These are phyloP conservation scores for Monilinia fructigena DNA, from an alignment of 2,329 filamentous ascomycete genomes.

Conservation along the genomic window DNA sequence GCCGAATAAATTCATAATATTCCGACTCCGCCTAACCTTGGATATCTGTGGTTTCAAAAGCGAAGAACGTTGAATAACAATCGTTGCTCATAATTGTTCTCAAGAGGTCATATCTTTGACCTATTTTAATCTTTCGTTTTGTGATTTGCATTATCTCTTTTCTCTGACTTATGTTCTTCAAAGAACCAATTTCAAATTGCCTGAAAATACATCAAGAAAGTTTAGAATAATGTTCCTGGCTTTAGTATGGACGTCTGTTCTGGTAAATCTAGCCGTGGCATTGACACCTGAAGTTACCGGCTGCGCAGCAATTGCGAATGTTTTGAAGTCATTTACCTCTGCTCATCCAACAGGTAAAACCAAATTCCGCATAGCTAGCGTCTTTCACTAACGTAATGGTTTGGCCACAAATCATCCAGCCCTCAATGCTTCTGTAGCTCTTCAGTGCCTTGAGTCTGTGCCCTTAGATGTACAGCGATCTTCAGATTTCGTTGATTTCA, in stretches of 20 bases:
- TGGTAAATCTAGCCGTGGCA: background rate
- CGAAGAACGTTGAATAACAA: background rate
- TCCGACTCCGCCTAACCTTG: background rate
- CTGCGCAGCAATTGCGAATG: background rate
- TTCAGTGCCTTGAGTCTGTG: conserved; percentile 28
- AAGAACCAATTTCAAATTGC: background rate
- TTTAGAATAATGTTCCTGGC: background rate
- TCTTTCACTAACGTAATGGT: background rate
- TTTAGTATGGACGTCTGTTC: background rate
- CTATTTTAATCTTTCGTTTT: background rate
- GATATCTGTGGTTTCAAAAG: background rate
- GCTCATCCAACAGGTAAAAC: conserved; percentile 5
- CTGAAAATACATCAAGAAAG: background rate
- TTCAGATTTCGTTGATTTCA: conserved; percentile 25
- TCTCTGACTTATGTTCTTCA: background rate
- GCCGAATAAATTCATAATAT: background rate
- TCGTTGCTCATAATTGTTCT: background rate
- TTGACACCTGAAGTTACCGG: background rate
- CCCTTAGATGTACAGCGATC: conserved; percentile 26
- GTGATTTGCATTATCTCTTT: background rate
- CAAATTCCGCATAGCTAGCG: background rate
- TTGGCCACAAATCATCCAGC: background rate
- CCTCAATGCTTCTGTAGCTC: conserved; percentile 18
- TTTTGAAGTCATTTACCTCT: background rate
- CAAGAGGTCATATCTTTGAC: background rate